Base-by-base conservation (phyloP, 805 yeast species). In the Yamadazyma endophytica region DNA sequence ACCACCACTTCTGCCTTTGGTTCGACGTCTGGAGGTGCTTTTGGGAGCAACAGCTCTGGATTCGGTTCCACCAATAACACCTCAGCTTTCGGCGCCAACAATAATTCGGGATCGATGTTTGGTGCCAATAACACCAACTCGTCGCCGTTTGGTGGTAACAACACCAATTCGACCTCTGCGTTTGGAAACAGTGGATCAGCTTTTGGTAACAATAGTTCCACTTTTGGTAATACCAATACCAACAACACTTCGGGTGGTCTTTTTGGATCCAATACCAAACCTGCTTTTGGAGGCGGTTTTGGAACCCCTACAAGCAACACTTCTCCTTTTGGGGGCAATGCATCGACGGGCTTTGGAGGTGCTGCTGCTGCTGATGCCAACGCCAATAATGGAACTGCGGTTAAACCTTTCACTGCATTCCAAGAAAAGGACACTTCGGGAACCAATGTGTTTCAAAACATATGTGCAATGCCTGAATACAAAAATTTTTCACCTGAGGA, bases 401-500 rank as follows among this genome's bases (percentile, higher is more conserved):
- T 69, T 6, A 77, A 71, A 44, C 90, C 95, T 1, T 89, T 79
- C 52, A 67, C 76, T 31, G 72, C 88, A 6, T 69, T 58, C 42
- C 66, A 70, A 21, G 97, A 90, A 54, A 83, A 82, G 47, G 97
- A 89, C 49, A 64, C 78, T 9, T 72, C 74, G 5, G 40, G 47
- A 5, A 79, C 77, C 33, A 56, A 46, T 32, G 59, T 68, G 29
- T 89, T 68, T 59, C 86, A 90, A 56, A 77, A 77, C 45, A 82
- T 92, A 39, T 66, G 84, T 8, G 74, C 85, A 26, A 89, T 92
- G 97, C 95, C 95, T 4, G 95, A 87, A 56, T 92, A 90, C 53
- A 73, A 72, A 46, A 78, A 79, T 45, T 84, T 58, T 47, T 84
- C 96, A 0, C 74, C 79, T 49, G 97, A 88, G 56, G 98, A 92